Conservation (phyloP, 306 rosid species). For the Corylus americana region DNA sequence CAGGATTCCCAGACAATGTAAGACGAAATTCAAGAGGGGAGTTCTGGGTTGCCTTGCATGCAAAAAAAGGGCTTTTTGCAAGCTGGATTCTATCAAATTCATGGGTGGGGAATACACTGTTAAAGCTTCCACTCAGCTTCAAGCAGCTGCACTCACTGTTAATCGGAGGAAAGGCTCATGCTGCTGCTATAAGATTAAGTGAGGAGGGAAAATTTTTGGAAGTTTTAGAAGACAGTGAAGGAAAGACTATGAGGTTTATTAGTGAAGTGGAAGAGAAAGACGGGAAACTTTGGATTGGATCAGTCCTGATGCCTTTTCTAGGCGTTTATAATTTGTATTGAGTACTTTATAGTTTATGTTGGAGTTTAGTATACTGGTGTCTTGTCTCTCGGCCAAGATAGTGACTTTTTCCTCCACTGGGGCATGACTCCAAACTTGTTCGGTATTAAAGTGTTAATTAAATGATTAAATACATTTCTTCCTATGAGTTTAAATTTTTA, state of each 20-base stretch:
- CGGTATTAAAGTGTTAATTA: too few relatives aligned
- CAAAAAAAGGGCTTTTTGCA: constrained; percentile 49
- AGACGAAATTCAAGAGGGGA: constrained; percentile 73
- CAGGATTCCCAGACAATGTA: constrained; percentile 82
- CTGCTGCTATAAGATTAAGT: constrained; percentile 62
- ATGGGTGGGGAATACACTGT: constrained; percentile 56
- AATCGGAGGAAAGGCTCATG: constrained; percentile 70
- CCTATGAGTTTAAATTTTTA: too few relatives aligned
- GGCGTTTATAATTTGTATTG: constrained; percentile 45
- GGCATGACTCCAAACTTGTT: neutral
- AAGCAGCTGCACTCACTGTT: constrained; percentile 60
- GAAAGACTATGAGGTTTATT: constrained; percentile 61
- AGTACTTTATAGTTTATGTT: neutral
- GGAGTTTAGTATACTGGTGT: too few relatives aligned
- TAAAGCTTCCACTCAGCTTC: constrained; percentile 55
- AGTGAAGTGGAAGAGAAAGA: constrained; percentile 92
- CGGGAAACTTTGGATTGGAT: constrained; percentile 85
- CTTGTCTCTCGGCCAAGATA: neutral
- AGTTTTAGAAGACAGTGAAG: constrained; percentile 77
- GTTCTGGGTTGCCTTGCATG: constrained; percentile 87
- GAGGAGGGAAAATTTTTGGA: constrained; percentile 62
- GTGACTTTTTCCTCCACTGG: neutral
- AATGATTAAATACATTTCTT: too few relatives aligned
- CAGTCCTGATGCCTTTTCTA: constrained; percentile 76
- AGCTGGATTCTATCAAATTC: constrained; percentile 49